phyloP scores from a whole-genome alignment of 371 early-diverging fungal species.

The Apophysomyces elegans region DNA sequence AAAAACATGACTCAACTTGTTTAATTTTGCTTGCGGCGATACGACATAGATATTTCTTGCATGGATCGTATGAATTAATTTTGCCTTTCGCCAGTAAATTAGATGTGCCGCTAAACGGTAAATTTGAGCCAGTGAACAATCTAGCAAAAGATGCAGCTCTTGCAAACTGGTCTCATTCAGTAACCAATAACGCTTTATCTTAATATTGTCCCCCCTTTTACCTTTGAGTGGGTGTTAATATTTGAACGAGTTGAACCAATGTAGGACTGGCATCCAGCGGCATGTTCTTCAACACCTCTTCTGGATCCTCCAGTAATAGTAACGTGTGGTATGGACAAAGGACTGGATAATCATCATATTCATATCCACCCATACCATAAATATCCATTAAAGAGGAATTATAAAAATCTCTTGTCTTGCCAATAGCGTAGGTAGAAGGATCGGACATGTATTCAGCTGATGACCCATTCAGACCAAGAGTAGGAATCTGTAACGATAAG shows the following conservation, averaged over 20 bases:
- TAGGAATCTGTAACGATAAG: conserved; percentile 73
- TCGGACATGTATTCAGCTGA: neutral
- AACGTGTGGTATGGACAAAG: conserved; percentile 88
- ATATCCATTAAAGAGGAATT: conserved; percentile 45
- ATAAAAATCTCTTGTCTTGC: conserved; percentile 22
- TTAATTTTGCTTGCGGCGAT: conserved; percentile 66
- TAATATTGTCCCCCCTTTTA: conserved; percentile 25
- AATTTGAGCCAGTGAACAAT: conserved; percentile 90
- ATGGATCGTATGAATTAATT: conserved; percentile 82
- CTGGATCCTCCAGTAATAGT: conserved; percentile 81
- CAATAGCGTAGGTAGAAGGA: neutral
- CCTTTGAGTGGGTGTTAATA: conserved; percentile 87
- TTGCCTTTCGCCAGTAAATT: conserved; percentile 90
- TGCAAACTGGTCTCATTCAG: conserved; percentile 60
- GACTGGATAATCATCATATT: conserved; percentile 71
- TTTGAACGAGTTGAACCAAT: conserved; percentile 82
- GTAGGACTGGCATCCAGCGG: conserved; percentile 87
- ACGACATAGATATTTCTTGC: conserved; percentile 83
- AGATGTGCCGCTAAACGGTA: conserved; percentile 89
- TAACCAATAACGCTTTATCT: conserved; percentile 2
- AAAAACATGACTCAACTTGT: conserved; percentile 37
- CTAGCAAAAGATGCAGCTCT: conserved; percentile 78
- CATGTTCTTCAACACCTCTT: conserved; percentile 77
- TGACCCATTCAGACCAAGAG: conserved; percentile 23
- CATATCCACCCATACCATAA: conserved; percentile 59